Percentiles rank a stretch among this genome's conserved stretches.
These are phyloP conservation scores for Pythium insidiosum DNA, from an alignment of 352 stramenopile species.

Conservation along the genomic window DNA sequence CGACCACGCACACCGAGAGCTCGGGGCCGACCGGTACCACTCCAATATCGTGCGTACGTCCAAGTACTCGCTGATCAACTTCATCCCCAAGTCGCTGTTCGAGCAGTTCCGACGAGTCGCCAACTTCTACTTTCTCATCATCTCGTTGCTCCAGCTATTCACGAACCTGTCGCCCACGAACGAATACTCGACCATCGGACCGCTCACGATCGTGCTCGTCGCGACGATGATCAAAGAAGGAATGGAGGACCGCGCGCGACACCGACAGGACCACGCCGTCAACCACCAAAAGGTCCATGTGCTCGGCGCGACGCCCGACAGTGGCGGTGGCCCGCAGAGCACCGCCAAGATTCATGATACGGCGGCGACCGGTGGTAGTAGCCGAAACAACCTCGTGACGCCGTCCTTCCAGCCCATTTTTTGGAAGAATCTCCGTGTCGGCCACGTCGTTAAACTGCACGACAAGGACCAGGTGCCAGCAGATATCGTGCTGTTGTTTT, in stretches of 20 bases:
- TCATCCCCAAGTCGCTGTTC: slow-evolving; percentile 92
- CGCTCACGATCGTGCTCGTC: slow-evolving; percentile 68
- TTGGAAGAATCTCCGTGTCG: slow-evolving; percentile 84
- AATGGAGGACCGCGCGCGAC: slow-evolving; percentile 63
- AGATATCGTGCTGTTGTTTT: slow-evolving; percentile 88
- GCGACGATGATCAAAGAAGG: slow-evolving; percentile 85
- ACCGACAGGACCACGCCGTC: slow-evolving; percentile 65
- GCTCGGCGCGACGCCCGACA: slow-evolving; percentile 22
- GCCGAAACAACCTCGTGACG: slow-evolving; percentile 1
- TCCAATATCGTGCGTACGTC: slow-evolving; percentile 72
- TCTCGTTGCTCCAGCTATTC: slow-evolving; percentile 91
- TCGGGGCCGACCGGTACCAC: slow-evolving; percentile 29
- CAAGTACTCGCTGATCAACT: slow-evolving; percentile 94
- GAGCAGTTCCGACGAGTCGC: slow-evolving; percentile 95
- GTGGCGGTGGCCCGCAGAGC: slow-evolving; percentile 2
- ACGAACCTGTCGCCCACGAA: slow-evolving; percentile 85
- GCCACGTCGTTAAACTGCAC: slow-evolving; percentile 82
- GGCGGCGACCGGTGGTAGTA: slow-evolving; percentile 1
- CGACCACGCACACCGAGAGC: slow-evolving; percentile 34
- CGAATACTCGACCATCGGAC: slow-evolving; percentile 81
- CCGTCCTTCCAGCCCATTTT: slow-evolving; percentile 58
- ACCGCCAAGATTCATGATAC: slow-evolving; percentile 5
- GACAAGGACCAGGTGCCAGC: slow-evolving; percentile 88
- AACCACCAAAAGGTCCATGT: slow-evolving; percentile 59
- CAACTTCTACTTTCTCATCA: slow-evolving; percentile 96